Conservation (phyloP, 495 filamentous ascomycete species). For the Aspergillus mulundensis region DNA sequence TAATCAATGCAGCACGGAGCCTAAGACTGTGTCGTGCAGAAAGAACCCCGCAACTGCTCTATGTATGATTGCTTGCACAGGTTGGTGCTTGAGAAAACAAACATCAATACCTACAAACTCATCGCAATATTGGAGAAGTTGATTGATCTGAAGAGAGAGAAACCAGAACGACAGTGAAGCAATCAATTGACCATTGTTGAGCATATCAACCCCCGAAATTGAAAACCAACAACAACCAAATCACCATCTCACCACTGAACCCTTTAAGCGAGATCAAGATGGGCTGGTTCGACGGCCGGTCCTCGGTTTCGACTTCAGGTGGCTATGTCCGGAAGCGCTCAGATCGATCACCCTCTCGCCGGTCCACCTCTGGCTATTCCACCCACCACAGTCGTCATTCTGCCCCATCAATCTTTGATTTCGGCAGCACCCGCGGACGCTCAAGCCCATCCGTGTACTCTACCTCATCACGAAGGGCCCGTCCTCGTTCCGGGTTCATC, state of each 20-base stretch:
- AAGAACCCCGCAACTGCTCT: slow-evolving; percentile 19
- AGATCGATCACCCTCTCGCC: slow-evolving; percentile 30
- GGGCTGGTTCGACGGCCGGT: slow-evolving; percentile 49
- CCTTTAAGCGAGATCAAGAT: slow-evolving; percentile 25
- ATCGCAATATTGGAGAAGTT: neutral
- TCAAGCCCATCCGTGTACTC: slow-evolving; percentile 52
- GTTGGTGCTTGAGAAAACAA: slow-evolving; percentile 1
- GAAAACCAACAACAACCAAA: neutral
- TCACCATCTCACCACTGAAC: slow-evolving; percentile 1
- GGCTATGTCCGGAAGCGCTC: slow-evolving; percentile 33
- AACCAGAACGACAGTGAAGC: neutral
- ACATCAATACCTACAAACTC: slow-evolving; percentile 4
- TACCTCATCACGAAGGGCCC: slow-evolving; percentile 58
- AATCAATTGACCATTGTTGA: neutral
- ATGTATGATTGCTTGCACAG: slow-evolving; percentile 21
- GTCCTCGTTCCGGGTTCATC: slow-evolving; percentile 71
- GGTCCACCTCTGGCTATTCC: slow-evolving; percentile 32
- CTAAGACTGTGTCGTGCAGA: slow-evolving; percentile 33
- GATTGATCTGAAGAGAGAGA: neutral
- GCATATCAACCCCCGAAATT: neutral
- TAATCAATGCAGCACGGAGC: slow-evolving; percentile 26
- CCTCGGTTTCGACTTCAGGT: slow-evolving; percentile 19
- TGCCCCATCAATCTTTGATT: slow-evolving; percentile 49
- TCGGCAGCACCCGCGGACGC: slow-evolving; percentile 34
- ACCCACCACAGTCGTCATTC: slow-evolving; percentile 39